Evolutionary conservation across 768 basidiomycete genomes (phyloP), one percentile per base, ranked within the genome.

Genomic region (Kwoniella sp.): DNA sequence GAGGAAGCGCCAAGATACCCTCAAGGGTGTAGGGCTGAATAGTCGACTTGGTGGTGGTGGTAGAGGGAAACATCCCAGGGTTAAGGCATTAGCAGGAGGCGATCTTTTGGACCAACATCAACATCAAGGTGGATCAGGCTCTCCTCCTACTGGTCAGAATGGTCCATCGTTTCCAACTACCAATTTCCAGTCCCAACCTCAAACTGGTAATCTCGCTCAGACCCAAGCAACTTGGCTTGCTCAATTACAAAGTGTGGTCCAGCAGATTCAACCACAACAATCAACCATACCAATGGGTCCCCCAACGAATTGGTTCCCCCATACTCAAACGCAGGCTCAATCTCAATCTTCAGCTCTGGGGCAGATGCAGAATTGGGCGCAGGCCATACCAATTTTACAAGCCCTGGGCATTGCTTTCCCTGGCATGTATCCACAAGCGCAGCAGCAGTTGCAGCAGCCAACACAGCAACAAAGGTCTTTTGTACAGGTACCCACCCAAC

Each of bases 1-100:
- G 1, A 55, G 54, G 30, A 49, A 54, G 29, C 36, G 61, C 40
- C 30, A 65, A 48, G 37, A 8, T 21, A 48, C n/a, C 15, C 13
- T 26, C n/a, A n/a, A n/a, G n/a, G n/a, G n/a, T 3, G 37, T 15
- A 26, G 29, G 13, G 9, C 46, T 27, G 15, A 55, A 7, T 2
- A 29, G 29, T 55, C 7, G 27, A 21, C 33, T 29, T n/a, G n/a
- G n/a, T n/a, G n/a, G n/a, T n/a, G n/a, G n/a, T 33, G 36, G 33
- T 21, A 53, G 13, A 17, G 27, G 2, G n/a, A 22, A 21, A 36
- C 30, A 55, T 22, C 33, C 33, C 12, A 36, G 33, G 22, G 3
- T 55, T 7, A 10, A 40, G 36, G 33, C 10, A 33, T 7, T 58
- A 0, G 29, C 26, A 2, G 44, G 50, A 19, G 15, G 36, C 0